Evolutionary conservation across 129 eudicot species (phyloP), one percentile per base, ranked within the genome.

Genomic region (Tagetes patula): DNA sequence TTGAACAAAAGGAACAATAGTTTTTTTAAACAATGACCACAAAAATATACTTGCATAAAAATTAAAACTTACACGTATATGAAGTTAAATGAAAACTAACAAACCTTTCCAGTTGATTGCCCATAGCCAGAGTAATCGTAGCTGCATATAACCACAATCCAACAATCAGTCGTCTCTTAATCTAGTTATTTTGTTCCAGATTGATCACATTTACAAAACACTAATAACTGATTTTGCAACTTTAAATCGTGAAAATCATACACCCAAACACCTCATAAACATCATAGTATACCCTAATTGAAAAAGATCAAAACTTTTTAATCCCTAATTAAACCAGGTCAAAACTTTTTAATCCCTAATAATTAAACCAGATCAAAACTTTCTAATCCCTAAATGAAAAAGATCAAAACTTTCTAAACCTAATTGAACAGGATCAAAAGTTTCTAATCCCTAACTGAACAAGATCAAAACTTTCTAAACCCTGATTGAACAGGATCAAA

Each of bases 101-200:
- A 77, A 79, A 88, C 96, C 96, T 92, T 91, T 85, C 97, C 97
- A 30, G 89, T 80, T 71, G 97, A 91, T 72, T 83, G 97, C 66
- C 97, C 97, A 77, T 91, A 91, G 70, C 97, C 97, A 56, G 97
- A 91, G 85, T 91, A 91, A 81, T 91, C 97, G 79, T 91, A 91
- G 81, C 97, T 91, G 81, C 65, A 70, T 8, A 69, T 27, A 41
- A 71, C 45, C 39, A 30, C 8, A 67, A 67, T 67, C 30, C 0
- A 11, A 67, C 10, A 31, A 45, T 67, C 40, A 67, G 34, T 67
- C 43, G 27, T 9, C 13, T 9, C 30, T 20, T 6, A 42, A 27
- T 31, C 10, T 38, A 38, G n/a, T 12, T 34, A 11, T 12, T 3
- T 60, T 60, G 14, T 10, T 37, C 38, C 13, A 27, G 30, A 34